These are phyloP conservation scores for Sparassis latifolia DNA, from an alignment of 1,284 basidiomycete genomes.

Conservation along the genomic window DNA sequence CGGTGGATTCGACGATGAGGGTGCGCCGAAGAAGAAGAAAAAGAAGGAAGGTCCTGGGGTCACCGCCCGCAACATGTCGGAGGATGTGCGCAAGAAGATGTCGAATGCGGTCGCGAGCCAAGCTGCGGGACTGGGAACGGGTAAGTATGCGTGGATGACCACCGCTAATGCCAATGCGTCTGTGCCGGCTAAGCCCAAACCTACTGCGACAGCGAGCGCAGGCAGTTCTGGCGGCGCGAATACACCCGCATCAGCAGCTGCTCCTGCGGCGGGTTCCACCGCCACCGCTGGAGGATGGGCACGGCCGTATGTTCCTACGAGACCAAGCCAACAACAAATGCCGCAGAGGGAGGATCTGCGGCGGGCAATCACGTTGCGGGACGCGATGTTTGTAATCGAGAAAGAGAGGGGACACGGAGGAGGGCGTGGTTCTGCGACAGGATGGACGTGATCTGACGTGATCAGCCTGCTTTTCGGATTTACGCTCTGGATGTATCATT, in stretches of 20 bases:
- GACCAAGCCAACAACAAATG: conserved; percentile 28
- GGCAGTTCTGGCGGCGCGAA: conserved; percentile 19
- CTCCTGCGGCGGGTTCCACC: conserved; percentile 29
- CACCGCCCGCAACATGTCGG: conserved; percentile 80
- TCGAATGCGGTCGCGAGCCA: conserved; percentile 84
- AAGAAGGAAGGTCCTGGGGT: conserved; percentile 81
- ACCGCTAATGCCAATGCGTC: conserved; percentile 42
- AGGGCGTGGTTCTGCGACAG: conserved; percentile 63
- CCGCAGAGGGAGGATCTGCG: conserved; percentile 43
- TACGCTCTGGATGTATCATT: not conserved
- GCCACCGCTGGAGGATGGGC: conserved; percentile 45
- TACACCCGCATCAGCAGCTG: conserved; percentile 23
- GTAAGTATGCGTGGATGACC: conserved; percentile 84
- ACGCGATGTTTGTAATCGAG: conserved; percentile 75
- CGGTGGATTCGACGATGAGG: conserved; percentile 38
- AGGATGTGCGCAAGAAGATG: conserved; percentile 85
- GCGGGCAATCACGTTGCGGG: conserved; percentile 59
- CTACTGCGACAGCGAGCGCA: conserved; percentile 18
- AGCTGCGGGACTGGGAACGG: conserved; percentile 68
- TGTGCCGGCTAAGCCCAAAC: conserved; percentile 43
- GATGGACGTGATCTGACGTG: conserved; percentile 45
- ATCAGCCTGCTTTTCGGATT: not conserved
- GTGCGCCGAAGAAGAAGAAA: conserved; percentile 69
- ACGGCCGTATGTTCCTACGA: conserved; percentile 56
- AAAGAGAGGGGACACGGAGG: conserved; percentile 75